Evolutionary conservation across 202 grass and related monocot species (phyloP).

Genomic region (Brachypodium distachyon): DNA sequence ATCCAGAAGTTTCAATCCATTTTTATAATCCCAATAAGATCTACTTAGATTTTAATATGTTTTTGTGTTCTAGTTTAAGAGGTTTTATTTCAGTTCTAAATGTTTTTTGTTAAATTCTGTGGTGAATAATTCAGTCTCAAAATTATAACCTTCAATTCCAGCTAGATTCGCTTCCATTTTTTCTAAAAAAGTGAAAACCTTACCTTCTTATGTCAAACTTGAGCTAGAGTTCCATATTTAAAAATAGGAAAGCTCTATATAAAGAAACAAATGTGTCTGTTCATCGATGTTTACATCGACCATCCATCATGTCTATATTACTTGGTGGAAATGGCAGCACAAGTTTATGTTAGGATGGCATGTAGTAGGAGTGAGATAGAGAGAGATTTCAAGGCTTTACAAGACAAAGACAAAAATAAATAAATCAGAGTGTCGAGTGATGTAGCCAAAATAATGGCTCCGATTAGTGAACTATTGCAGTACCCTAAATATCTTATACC

Average conservation of each 20-base stretch:
- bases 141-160: background rate
- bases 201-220: background rate
- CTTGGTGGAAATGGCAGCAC: background rate
- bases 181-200: background rate
- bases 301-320: background rate
- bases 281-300: background rate
- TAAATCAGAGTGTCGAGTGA: background rate
- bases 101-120: background rate
- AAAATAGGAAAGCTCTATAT: background rate
- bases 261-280: background rate
- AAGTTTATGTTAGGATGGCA: background rate
- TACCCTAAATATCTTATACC: background rate
- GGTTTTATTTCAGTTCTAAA: background rate
- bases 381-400: background rate
- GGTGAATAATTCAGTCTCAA: background rate
- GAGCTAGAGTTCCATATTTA: background rate
- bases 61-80: background rate
- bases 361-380: background rate
- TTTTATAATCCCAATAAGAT: too few relatives aligned
- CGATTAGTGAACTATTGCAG: background rate
- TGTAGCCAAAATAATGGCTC: constrained; percentile 15
- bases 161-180: background rate
- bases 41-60: background rate
- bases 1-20: too few relatives aligned
- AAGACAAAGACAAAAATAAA: background rate